Conservation (phyloP, 1,139 yeast species). For the Yamadazyma diospyri region DNA sequence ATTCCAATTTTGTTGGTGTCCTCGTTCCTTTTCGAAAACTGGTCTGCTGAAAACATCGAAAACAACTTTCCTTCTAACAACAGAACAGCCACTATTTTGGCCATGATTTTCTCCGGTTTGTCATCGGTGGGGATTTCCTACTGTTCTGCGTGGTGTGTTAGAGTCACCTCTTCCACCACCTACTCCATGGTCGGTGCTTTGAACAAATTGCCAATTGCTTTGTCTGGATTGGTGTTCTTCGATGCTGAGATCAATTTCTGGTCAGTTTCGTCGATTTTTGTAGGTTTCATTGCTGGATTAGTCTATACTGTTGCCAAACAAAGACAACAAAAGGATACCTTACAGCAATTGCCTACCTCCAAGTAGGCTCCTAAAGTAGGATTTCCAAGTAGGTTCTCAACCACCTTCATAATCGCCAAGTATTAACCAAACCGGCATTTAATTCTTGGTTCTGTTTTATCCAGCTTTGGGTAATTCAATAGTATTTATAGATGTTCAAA, state of each 20-base stretch:
- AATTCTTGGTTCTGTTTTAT: background rate
- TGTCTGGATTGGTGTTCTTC: slow-evolving; percentile 89
- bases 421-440: no score
- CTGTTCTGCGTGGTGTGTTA: slow-evolving; percentile 99
- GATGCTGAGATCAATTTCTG: slow-evolving; percentile 93
- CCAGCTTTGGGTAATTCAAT: background rate
- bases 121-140: slow-evolving; percentile 95
- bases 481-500: slow-evolving; percentile 4
- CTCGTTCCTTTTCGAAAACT: slow-evolving; percentile 82
- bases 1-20: slow-evolving; percentile 79
- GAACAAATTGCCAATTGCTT: slow-evolving; percentile 95
- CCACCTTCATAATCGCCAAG: no score
- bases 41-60: slow-evolving; percentile 77
- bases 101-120: slow-evolving; percentile 90
- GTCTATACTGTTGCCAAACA: slow-evolving; percentile 92
- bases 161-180: slow-evolving; percentile 97
- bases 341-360: slow-evolving; percentile 38
- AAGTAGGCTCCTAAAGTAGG: no score
- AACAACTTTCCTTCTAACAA: slow-evolving; percentile 73
- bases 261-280: slow-evolving; percentile 83
- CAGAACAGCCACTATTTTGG: slow-evolving; percentile 62
- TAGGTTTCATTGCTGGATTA: slow-evolving; percentile 92
- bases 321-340: slow-evolving; percentile 53
- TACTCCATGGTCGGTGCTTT: slow-evolving; percentile 99
- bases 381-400: no score